A percentile compares a stretch with the other conserved stretches of the same genome.
phyloP scores from a whole-genome alignment of 192 early-diverging fungal species.

The Gamsiella multidivaricata region DNA sequence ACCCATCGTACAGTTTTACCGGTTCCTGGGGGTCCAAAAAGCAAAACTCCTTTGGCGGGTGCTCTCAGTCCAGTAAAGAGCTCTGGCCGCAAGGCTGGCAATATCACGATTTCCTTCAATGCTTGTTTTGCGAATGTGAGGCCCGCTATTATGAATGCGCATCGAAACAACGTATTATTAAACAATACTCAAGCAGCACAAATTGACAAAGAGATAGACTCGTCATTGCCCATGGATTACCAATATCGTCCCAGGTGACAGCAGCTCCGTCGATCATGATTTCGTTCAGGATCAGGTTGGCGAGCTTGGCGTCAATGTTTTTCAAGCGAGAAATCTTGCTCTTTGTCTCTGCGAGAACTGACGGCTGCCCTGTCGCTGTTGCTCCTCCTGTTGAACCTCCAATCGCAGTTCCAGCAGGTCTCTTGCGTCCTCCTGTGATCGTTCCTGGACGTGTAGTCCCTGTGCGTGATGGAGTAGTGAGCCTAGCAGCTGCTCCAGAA shows the following conservation, averaged over 20 bases:
- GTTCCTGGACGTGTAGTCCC: constrained; percentile 28
- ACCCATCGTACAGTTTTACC: constrained; percentile 86
- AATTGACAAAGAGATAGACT: neutral
- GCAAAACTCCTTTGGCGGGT: constrained; percentile 89
- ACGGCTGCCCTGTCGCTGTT: constrained; percentile 3
- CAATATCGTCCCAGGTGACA: constrained; percentile 78
- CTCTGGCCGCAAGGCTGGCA: constrained; percentile 75
- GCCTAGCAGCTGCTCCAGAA: neutral
- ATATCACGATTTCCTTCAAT: constrained; percentile 81
- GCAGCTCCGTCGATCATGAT: constrained; percentile 46
- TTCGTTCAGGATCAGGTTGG: constrained; percentile 57
- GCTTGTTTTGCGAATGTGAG: constrained; percentile 79
- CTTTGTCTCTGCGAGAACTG: constrained; percentile 42
- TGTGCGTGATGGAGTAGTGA: neutral
- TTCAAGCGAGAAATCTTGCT: constrained; percentile 48
- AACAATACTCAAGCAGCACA: too few species aligned
- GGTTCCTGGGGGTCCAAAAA: constrained; percentile 93
- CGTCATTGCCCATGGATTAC: neutral
- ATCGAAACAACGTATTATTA: too few species aligned
- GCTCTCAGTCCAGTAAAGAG: constrained; percentile 70
- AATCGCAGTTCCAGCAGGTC: constrained; percentile 10
- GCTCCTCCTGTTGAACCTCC: constrained; percentile 3
- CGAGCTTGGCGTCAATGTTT: constrained; percentile 55
- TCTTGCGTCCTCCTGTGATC: constrained; percentile 42
- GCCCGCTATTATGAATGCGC: constrained; percentile 67